phyloP scores from a whole-genome alignment of 2,329 filamentous ascomycete genomes.

The Domatiomyces globalis region DNA sequence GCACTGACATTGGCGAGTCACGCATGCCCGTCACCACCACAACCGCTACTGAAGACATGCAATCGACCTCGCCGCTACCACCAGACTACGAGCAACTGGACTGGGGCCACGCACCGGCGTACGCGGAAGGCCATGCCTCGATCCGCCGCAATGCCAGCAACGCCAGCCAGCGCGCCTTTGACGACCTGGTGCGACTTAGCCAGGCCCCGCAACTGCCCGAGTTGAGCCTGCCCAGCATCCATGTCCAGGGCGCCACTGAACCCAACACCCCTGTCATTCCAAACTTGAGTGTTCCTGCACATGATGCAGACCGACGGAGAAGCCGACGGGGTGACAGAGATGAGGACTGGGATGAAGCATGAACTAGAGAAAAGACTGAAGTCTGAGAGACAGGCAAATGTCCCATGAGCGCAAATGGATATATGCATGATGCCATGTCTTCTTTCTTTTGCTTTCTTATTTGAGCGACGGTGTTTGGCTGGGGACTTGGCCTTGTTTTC shows the following conservation, averaged over 20 bases:
- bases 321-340: not conserved
- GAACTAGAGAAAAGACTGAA: not conserved
- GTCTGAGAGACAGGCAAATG: not conserved
- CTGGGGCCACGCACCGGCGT: conserved; percentile 32
- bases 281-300: not conserved
- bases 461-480: not conserved
- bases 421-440: conserved; percentile 1
- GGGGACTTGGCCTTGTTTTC: not conserved
- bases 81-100: conserved; percentile 29
- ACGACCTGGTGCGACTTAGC: conserved; percentile 6
- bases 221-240: conserved; percentile 17
- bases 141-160: conserved; percentile 11
- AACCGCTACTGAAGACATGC: conserved; percentile 1
- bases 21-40: conserved; percentile 20
- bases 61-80: conserved; percentile 14
- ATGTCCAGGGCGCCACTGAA: conserved; percentile 16
- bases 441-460: not conserved
- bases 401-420: not conserved
- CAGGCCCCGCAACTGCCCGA: conserved; percentile 10
- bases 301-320: not conserved
- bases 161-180: conserved; percentile 7
- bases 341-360: not conserved
- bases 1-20: conserved; percentile 26
- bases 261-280: conserved; percentile 14
- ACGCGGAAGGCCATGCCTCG: conserved; percentile 17